phyloP scores from a whole-genome alignment of 2,329 filamentous ascomycete genomes.

The Cladosporium halotolerans region DNA sequence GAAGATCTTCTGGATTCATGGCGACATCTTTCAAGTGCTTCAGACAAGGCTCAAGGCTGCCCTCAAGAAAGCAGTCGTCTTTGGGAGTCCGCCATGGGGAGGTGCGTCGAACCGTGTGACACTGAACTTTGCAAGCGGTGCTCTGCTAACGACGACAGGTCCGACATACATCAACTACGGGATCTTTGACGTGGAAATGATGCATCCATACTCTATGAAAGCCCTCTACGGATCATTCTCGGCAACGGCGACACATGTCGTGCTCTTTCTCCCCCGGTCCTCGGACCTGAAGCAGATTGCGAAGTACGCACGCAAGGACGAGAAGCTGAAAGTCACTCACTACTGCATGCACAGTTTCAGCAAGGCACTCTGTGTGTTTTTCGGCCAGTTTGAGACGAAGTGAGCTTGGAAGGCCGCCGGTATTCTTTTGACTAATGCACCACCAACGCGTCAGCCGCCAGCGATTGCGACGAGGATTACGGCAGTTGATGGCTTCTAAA shows the following conservation, averaged over 20 bases:
- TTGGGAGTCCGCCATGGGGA: conserved; percentile 69
- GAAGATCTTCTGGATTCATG: conserved; percentile 78
- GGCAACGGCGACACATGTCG: conserved; percentile 47
- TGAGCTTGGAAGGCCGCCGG: conserved; percentile 3
- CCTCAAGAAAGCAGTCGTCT: conserved; percentile 52
- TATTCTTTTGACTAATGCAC: too few species aligned
- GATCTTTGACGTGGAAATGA: conserved; percentile 75
- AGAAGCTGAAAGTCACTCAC: conserved; percentile 70
- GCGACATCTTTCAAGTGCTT: conserved; percentile 76
- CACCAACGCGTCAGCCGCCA: too few species aligned
- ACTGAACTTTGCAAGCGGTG: neutral
- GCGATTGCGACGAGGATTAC: too few species aligned
- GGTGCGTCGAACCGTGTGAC: conserved; percentile 41
- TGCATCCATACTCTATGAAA: conserved; percentile 77
- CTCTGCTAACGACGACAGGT: conserved; percentile 34
- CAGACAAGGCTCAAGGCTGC: conserved; percentile 45
- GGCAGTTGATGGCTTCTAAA: too few species aligned
- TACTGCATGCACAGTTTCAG: conserved; percentile 89
- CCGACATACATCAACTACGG: conserved; percentile 58
- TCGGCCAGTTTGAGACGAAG: conserved; percentile 43
- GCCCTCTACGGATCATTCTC: conserved; percentile 59
- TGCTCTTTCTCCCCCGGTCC: conserved; percentile 78
- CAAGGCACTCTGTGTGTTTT: conserved; percentile 62
- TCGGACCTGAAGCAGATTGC: conserved; percentile 78
- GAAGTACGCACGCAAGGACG: conserved; percentile 27